These are phyloP conservation scores for Epicoccum nigrum DNA, from an alignment of 2,329 filamentous ascomycete species.

Conservation along the genomic window DNA sequence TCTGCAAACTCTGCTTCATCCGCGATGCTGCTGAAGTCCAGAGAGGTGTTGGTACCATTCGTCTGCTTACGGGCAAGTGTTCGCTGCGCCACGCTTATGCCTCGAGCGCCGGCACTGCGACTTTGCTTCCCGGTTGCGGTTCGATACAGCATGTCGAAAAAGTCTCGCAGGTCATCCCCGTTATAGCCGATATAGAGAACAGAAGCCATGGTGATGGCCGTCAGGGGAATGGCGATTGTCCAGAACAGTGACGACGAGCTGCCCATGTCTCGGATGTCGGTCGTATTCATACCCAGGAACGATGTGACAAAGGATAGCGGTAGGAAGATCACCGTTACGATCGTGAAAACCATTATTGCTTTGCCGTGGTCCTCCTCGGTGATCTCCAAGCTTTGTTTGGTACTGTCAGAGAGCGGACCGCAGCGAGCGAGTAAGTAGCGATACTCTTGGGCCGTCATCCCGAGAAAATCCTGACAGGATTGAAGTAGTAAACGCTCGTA, in stretches of 20 bases:
- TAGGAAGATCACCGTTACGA: constrained; percentile 54
- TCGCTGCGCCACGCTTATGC: constrained; percentile 36
- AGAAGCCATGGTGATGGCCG: constrained; percentile 29
- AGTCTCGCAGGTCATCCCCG: constrained; percentile 34
- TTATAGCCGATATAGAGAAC: constrained; percentile 40
- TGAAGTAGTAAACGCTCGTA: constrained; percentile 31
- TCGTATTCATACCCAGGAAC: constrained; percentile 52
- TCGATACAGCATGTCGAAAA: constrained; percentile 17
- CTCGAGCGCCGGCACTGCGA: constrained; percentile 18
- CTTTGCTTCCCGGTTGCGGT: constrained; percentile 27
- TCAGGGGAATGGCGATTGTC: constrained; percentile 41
- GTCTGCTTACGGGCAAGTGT: constrained; percentile 21
- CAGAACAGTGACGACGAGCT: constrained; percentile 50
- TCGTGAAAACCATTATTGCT: constrained; percentile 53
- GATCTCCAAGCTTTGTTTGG: constrained; percentile 44
- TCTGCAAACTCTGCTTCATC: constrained; percentile 35
- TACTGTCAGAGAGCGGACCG: constrained; percentile 37
- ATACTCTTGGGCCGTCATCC: constrained; percentile 31
- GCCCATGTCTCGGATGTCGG: constrained; percentile 51
- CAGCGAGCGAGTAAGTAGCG: constrained; percentile 33
- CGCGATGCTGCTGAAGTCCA: constrained; percentile 21
- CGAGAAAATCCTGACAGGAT: constrained; percentile 31
- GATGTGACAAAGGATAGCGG: constrained; percentile 53
- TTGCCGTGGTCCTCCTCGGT: constrained; percentile 50
- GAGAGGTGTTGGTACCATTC: not conserved